Evolutionary conservation across 192 early-diverging fungal genomes (phyloP).

Genomic region (Spizellomyces punctatus): DNA sequence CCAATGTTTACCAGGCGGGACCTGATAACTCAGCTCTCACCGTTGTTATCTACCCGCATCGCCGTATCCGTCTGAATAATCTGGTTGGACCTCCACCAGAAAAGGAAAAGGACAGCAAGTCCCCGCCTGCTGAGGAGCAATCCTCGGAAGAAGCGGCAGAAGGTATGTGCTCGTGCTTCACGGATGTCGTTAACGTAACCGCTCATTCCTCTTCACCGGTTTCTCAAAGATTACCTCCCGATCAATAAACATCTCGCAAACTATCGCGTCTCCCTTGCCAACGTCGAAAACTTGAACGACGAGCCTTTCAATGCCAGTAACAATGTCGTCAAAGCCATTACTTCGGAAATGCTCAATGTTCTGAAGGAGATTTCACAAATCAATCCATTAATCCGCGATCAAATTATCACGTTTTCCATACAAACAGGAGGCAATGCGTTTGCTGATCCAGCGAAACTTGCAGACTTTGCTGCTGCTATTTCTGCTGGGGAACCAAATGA

Average conservation of each 20-base stretch:
- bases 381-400: conserved; percentile 96
- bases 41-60: conserved; percentile 94
- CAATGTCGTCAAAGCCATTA: conserved; percentile 85
- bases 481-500: conserved; percentile 90
- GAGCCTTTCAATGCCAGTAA: conserved; percentile 84
- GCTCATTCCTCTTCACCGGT: too few relatives aligned
- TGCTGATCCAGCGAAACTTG: conserved; percentile 90
- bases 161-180: not conserved
- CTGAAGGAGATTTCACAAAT: conserved; percentile 94
- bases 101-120: conserved; percentile 13
- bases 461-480: conserved; percentile 97
- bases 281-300: conserved; percentile 87
- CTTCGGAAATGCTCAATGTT: conserved; percentile 92
- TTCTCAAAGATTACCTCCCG: conserved; percentile 30
- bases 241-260: conserved; percentile 50
- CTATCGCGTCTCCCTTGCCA: conserved; percentile 81
- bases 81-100: conserved; percentile 49
- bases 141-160: conserved; percentile 8
- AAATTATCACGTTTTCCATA: conserved; percentile 97
- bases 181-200: too few relatives aligned
- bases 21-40: conserved; percentile 76
- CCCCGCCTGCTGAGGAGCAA: conserved; percentile 9
- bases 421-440: conserved; percentile 95
- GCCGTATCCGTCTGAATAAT: conserved; percentile 80
- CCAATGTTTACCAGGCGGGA: conserved; percentile 75